Base-by-base conservation (phyloP, 192 early-diverging fungal species). In the Coemansia sp. region DNA sequence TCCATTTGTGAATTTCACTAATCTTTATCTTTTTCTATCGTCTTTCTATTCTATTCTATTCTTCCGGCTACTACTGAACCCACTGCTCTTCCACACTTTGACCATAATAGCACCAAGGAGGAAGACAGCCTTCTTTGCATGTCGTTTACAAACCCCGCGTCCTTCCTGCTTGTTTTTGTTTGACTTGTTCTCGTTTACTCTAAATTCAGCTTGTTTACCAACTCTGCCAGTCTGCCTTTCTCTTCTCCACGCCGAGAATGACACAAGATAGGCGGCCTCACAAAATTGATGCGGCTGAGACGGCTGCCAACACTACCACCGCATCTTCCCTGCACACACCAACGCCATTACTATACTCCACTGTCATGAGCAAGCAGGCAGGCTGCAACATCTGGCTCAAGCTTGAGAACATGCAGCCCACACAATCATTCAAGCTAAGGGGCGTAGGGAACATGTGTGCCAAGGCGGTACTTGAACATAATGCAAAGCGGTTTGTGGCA, bases 351-450 rank as follows among this genome's bases (percentile, higher is more conserved):
- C 67, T 81, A 18, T 75, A 81, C 56, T 75, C 79, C 60, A 61
- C 79, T 38, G 64, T 60, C 57, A 71, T 81, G 70, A 81, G 79
- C 65, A 71, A 65, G 42, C 70, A 72, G 64, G 79, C 73, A 1
- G 79, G 79, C 10, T 81, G 88, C 61, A 91, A 91, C 68, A 77
- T 90, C 16, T 91, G 87, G 86, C 84, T 92, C 16, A 92, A 92
- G 72, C 84, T 90, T 43, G 91, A 92, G 58, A 90, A 87, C 73
- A 81, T 92, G 65, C 91, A 92, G 63, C 89, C 89, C 11, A 86
- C 88, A 7, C 89, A 89, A 64, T 92, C 91, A n/a, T 89, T 90
- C 63, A 92, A 92, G 70, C 88, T 91, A 47, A 89, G 89, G 70
- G 89, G 91, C 15, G 72, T 92, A 12, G 91, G 91, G 18, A 62